Percentiles rank a stretch among this genome's conserved stretches.
These are phyloP conservation scores for Xylaria sp. DNA, from an alignment of 495 filamentous ascomycete genomes.

Conservation along the genomic window DNA sequence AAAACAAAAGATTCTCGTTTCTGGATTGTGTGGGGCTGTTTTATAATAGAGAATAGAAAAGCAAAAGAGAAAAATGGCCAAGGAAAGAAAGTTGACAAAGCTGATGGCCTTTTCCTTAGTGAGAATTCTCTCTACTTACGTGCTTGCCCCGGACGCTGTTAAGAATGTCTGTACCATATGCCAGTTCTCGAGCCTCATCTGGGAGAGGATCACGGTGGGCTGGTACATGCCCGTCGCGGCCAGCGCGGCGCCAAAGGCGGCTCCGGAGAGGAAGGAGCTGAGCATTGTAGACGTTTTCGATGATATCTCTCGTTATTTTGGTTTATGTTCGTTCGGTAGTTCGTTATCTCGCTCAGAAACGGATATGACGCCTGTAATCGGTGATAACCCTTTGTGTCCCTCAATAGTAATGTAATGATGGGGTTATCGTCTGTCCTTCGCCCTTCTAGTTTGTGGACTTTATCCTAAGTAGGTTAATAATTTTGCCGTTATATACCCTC, in stretches of 20 bases:
- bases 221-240: constrained; percentile 59
- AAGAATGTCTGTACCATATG: constrained; percentile 66
- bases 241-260: constrained; percentile 61
- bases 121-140: constrained; percentile 49
- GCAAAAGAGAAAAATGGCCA: neutral
- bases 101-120: neutral
- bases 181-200: constrained; percentile 61
- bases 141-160: constrained; percentile 58
- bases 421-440: neutral
- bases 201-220: constrained; percentile 58
- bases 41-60: neutral
- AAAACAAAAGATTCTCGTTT: too few species aligned
- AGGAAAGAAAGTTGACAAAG: neutral
- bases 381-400: neutral
- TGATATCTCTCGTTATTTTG: constrained; percentile 27
- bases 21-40: too few species aligned
- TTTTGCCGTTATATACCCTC: neutral
- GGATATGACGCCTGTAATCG: too few species aligned
- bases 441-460: neutral
- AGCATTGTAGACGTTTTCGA: neutral
- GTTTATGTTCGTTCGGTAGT: constrained; percentile 6
- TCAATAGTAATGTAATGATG: neutral
- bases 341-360: neutral
- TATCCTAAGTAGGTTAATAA: neutral
- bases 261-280: constrained; percentile 49